A percentile compares a stretch with the other conserved stretches of the same genome.
These are phyloP conservation scores for Gigaspora rosea DNA, from an alignment of 192 early-diverging fungal genomes.

Conservation along the genomic window DNA sequence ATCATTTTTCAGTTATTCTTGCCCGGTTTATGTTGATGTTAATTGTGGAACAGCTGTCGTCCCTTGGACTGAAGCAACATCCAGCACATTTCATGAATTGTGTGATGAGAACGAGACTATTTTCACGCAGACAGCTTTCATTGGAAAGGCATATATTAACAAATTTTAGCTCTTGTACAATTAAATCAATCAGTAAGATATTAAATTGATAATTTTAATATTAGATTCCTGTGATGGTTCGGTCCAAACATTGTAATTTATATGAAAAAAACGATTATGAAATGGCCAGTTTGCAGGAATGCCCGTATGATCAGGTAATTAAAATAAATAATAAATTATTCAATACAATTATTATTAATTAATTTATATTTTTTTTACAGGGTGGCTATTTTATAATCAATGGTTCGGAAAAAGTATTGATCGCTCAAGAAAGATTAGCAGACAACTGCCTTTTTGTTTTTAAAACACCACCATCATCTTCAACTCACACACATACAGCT, in stretches of 20 bases:
- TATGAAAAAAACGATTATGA: constrained; percentile 68
- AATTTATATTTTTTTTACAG: constrained; percentile 47
- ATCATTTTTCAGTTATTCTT: neutral
- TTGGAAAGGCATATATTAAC: constrained; percentile 67
- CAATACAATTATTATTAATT: neutral
- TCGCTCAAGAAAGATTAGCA: constrained; percentile 98
- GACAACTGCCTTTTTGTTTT: constrained; percentile 98
- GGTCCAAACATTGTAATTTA: constrained; percentile 87
- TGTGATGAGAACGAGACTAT: neutral
- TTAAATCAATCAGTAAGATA: neutral
- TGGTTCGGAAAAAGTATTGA: constrained; percentile 98
- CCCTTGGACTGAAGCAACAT: neutral
- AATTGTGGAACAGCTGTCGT: neutral
- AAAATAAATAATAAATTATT: neutral
- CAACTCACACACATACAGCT: constrained; percentile 74
- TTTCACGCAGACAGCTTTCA: constrained; percentile 41
- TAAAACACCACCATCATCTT: constrained; percentile 75
- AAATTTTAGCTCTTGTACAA: neutral
- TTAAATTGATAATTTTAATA: neutral
- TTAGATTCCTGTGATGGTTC: constrained; percentile 92
- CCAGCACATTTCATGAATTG: neutral
- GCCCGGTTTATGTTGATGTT: neutral
- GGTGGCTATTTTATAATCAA: constrained; percentile 99
- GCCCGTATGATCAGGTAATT: constrained; percentile 62
- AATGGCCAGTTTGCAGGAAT: constrained; percentile 84